Conservation (phyloP, 2,329 filamentous ascomycete species). For the Fusarium buharicum region DNA sequence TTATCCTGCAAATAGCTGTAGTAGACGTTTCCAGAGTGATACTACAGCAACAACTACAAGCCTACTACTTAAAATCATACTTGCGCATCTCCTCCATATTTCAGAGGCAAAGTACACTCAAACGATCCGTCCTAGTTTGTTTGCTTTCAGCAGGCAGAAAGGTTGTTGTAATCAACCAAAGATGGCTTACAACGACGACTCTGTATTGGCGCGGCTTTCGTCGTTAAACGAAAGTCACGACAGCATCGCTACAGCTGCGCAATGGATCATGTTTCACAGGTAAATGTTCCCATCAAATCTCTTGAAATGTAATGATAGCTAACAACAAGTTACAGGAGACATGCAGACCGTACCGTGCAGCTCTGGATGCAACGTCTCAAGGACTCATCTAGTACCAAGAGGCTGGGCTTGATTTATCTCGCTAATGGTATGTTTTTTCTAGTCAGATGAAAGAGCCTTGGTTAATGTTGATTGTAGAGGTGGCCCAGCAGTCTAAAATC, state of each 20-base stretch:
- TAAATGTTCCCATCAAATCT: constrained; percentile 54
- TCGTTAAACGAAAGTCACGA: constrained; percentile 97
- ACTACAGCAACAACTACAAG: constrained; percentile 43
- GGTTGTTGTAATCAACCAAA: constrained; percentile 12
- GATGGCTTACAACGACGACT: constrained; percentile 97
- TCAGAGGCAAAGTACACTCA: constrained; percentile 3
- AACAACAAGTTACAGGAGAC: constrained; percentile 68
- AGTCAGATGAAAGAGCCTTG: neutral
- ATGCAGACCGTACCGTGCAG: constrained; percentile 90
- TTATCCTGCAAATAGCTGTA: constrained; percentile 45
- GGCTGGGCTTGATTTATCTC: constrained; percentile 91
- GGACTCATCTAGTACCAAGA: constrained; percentile 85
- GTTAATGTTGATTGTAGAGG: constrained; percentile 68
- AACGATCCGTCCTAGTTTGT: constrained; percentile 4
- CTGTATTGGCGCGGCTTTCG: constrained; percentile 92
- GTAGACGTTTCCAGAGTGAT: constrained; percentile 45
- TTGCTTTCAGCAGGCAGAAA: neutral
- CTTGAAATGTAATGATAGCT: neutral
- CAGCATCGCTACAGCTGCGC: constrained; percentile 92
- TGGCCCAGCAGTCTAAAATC: constrained; percentile 94
- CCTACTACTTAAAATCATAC: constrained; percentile 38
- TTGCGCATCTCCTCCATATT: constrained; percentile 17
- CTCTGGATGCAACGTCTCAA: constrained; percentile 92
- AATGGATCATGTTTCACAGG: constrained; percentile 99
- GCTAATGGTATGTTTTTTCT: constrained; percentile 77